A percentile compares a stretch with the other conserved stretches of the same genome.
phyloP scores from a whole-genome alignment of 495 filamentous ascomycete species.

The Neurospora sp. region DNA sequence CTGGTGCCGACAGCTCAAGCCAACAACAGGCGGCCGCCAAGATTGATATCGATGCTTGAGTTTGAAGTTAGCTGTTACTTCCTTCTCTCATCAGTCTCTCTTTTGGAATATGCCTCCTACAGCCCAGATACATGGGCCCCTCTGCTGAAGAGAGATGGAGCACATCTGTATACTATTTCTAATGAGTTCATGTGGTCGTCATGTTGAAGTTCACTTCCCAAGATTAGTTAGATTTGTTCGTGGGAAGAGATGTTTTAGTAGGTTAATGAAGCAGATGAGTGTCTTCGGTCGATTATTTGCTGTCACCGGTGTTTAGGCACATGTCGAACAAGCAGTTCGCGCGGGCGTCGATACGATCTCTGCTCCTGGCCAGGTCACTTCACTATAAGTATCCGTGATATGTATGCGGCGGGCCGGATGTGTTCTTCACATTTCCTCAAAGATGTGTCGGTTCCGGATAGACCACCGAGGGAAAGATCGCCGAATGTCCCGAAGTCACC shows the following conservation, averaged over 20 bases:
- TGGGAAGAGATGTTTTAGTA: neutral
- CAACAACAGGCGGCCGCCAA: neutral
- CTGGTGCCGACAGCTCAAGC: neutral
- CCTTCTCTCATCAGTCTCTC: neutral
- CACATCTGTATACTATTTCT: neutral
- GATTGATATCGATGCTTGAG: neutral
- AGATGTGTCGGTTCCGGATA: neutral
- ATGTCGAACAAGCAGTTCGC: neutral
- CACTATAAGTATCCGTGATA: neutral
- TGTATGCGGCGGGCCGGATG: neutral
- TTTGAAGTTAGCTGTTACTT: neutral
- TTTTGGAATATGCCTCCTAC: neutral
- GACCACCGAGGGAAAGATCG: neutral
- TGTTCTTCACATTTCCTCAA: neutral
- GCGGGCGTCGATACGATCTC: neutral
- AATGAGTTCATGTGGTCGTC: neutral
- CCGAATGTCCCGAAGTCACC: neutral
- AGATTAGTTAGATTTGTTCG: neutral
- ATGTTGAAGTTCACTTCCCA: neutral
- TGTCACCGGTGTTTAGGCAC: neutral
- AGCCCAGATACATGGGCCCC: neutral
- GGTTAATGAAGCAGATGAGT: neutral
- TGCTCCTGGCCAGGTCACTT: neutral
- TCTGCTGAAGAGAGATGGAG: neutral
- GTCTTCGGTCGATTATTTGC: neutral